These are phyloP conservation scores for Avena sativa DNA, from an alignment of 176 grass and related monocot genomes.

Conservation along the genomic window DNA sequence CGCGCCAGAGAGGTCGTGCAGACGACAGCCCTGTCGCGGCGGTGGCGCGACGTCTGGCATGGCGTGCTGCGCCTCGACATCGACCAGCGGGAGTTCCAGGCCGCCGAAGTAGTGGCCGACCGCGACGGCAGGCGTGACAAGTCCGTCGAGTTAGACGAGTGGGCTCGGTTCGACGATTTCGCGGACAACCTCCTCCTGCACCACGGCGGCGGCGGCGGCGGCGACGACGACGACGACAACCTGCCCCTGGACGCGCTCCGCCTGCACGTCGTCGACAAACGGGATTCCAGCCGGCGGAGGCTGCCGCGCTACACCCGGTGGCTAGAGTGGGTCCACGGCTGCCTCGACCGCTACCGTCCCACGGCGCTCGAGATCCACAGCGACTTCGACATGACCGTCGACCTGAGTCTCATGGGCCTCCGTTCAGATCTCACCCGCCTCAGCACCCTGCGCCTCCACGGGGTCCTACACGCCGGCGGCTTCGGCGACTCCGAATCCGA, in stretches of 20 bases:
- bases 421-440: neutral
- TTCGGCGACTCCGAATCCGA: neutral
- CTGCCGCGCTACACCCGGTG: conserved; percentile 5
- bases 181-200: neutral
- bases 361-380: neutral
- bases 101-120: neutral
- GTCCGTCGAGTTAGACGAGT: neutral
- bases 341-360: neutral
- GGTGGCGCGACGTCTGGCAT: conserved; percentile 23
- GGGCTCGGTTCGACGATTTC: conserved; percentile 12
- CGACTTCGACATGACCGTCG: neutral
- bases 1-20: conserved; percentile 9
- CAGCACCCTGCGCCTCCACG: neutral
- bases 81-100: conserved; percentile 18
- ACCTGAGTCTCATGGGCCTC: neutral
- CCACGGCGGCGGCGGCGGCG: neutral
- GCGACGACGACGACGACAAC: neutral
- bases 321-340: neutral
- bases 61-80: neutral
- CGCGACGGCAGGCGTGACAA: neutral
- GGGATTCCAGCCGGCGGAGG: neutral
- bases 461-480: neutral
- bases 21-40: neutral
- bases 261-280: conserved; percentile 8
- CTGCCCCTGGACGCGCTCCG: conserved; percentile 8